Evolutionary conservation across 768 basidiomycete genomes (phyloP).

Genomic region (Kwoniella heveanensis): DNA sequence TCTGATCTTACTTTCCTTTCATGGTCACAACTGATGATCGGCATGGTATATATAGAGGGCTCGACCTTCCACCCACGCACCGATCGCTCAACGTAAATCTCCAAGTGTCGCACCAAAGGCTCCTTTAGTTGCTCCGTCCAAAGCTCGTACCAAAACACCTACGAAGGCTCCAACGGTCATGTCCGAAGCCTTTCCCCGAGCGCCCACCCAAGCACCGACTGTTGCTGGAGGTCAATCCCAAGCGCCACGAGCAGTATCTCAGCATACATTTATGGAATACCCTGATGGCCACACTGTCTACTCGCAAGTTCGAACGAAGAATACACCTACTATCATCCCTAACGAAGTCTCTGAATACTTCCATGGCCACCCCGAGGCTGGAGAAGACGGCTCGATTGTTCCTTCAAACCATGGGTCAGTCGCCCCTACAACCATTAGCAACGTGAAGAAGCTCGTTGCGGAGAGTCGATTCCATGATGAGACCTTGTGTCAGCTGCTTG

Average conservation of each 20-base stretch:
- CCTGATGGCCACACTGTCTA: slow-evolving; percentile 13
- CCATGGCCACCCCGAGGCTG: not conserved
- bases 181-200: slow-evolving; percentile 9
- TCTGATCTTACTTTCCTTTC: slow-evolving; percentile 7
- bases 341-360: not conserved
- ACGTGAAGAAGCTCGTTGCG: slow-evolving; percentile 47
- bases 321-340: slow-evolving; percentile 21
- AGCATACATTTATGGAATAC: slow-evolving; percentile 11
- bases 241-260: slow-evolving; percentile 8
- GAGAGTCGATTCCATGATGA: slow-evolving; percentile 53
- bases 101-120: slow-evolving; percentile 7
- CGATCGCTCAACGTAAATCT: slow-evolving; percentile 7
- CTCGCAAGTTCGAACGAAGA: slow-evolving; percentile 25
- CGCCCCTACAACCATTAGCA: slow-evolving; percentile 46
- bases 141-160: slow-evolving; percentile 7
- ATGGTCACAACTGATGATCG: slow-evolving; percentile 2
- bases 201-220: slow-evolving; percentile 6
- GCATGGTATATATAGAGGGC: slow-evolving; percentile 4
- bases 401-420: slow-evolving; percentile 24
- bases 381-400: not conserved
- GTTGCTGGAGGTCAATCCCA: slow-evolving; percentile 1
- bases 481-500: slow-evolving; percentile 51
- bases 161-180: slow-evolving; percentile 15
- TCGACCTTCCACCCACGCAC: not conserved
- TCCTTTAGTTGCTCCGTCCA: not conserved